Evolutionary conservation across 768 basidiomycete species (phyloP).

Genomic region (Boletus rubescentipes): DNA sequence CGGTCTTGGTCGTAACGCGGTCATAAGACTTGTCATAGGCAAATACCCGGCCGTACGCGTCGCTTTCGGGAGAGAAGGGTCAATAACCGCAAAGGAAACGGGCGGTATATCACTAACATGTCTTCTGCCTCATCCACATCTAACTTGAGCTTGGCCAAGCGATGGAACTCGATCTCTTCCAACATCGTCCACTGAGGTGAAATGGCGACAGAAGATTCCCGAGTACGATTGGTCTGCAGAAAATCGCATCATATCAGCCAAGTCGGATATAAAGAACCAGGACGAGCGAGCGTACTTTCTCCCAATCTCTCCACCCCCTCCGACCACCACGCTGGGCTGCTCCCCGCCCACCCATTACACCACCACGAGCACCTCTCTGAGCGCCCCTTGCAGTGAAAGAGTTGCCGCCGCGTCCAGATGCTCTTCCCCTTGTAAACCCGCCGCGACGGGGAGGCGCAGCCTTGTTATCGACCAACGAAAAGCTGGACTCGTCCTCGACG

Average conservation of each 20-base stretch:
- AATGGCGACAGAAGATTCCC: constrained; percentile 93
- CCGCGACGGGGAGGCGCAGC: constrained; percentile 67
- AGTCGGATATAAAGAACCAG: background rate
- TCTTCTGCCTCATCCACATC: constrained; percentile 92
- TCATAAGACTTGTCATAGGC: constrained; percentile 95
- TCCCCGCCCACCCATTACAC: constrained; percentile 43
- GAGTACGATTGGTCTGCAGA: constrained; percentile 68
- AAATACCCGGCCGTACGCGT: constrained; percentile 85
- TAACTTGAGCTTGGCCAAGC: constrained; percentile 87
- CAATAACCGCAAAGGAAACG: background rate
- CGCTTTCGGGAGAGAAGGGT: constrained; percentile 42
- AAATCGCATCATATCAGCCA: constrained; percentile 6
- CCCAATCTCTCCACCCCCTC: constrained; percentile 90
- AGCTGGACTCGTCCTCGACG: constrained; percentile 95
- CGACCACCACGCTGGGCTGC: constrained; percentile 42
- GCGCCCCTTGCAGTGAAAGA: constrained; percentile 44
- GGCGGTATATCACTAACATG: constrained; percentile 53
- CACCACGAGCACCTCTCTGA: constrained; percentile 46
- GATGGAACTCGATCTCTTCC: constrained; percentile 96
- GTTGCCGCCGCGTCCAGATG: constrained; percentile 33
- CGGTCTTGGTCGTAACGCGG: constrained; percentile 90
- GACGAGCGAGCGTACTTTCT: constrained; percentile 59
- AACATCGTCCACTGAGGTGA: constrained; percentile 91
- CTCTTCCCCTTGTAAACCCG: constrained; percentile 55
- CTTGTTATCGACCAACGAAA: constrained; percentile 95